A percentile compares a stretch with the other conserved stretches of the same genome.
phyloP scores from a whole-genome alignment of 2,329 filamentous ascomycete genomes.

The Penicillium sp. region DNA sequence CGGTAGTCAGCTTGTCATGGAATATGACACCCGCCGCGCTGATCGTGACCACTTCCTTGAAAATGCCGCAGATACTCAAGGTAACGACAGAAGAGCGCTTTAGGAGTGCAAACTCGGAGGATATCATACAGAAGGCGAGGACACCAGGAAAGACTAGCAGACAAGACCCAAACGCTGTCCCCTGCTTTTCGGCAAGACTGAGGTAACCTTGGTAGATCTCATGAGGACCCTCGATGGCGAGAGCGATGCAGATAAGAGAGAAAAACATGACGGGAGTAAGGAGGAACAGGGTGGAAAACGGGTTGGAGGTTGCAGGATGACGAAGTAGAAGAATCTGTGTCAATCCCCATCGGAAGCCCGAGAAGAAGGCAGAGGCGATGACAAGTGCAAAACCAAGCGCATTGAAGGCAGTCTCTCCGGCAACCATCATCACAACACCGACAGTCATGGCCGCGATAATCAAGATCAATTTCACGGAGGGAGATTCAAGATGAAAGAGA shows the following conservation, averaged over 20 bases:
- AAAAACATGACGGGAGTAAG: constrained; percentile 96
- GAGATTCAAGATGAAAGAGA: constrained; percentile 80
- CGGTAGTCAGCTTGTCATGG: constrained; percentile 74
- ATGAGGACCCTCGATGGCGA: constrained; percentile 75
- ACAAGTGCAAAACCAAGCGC: constrained; percentile 82
- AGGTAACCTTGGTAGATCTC: constrained; percentile 62
- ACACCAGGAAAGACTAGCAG: constrained; percentile 84
- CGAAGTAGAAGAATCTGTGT: constrained; percentile 92
- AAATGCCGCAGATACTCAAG: constrained; percentile 92
- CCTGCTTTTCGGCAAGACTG: constrained; percentile 61
- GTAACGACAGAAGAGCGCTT: constrained; percentile 95
- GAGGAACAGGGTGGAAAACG: constrained; percentile 95
- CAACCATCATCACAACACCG: constrained; percentile 97
- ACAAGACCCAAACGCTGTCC: constrained; percentile 57
- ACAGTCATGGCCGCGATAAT: constrained; percentile 90
- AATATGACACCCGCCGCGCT: constrained; percentile 81
- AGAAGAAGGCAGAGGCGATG: constrained; percentile 90
- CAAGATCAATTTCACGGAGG: constrained; percentile 74
- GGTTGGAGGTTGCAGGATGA: constrained; percentile 91
- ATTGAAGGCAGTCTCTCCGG: constrained; percentile 86
- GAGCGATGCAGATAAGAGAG: constrained; percentile 69
- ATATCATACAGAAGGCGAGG: constrained; percentile 94
- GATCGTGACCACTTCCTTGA: constrained; percentile 98
- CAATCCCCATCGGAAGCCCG: constrained; percentile 95
- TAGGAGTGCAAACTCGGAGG: constrained; percentile 89